These are phyloP conservation scores for Rhizopus delemar DNA, from an alignment of 371 early-diverging fungal genomes.

Conservation along the genomic window DNA sequence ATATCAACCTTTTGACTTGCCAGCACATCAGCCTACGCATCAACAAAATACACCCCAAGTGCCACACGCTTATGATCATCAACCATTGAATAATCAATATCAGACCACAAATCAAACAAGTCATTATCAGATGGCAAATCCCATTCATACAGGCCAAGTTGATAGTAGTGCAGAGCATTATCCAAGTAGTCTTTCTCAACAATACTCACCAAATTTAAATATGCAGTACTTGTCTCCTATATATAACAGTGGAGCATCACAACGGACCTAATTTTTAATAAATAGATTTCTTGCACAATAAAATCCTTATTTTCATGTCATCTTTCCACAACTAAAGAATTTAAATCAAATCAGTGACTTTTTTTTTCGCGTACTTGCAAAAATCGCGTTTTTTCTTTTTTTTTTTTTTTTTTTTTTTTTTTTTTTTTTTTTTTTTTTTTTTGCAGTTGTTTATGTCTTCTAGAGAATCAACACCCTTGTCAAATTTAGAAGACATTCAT, in stretches of 20 bases:
- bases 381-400: not conserved
- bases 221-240: constrained; percentile 1
- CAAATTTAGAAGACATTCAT: constrained; percentile 28
- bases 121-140: too few relatives aligned
- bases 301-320: too few relatives aligned
- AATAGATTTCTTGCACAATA: too few relatives aligned
- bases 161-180: not conserved
- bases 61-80: not conserved
- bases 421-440: not conserved
- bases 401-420: constrained; percentile 4
- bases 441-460: constrained; percentile 26
- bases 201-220: constrained; percentile 1
- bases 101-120: too few relatives aligned
- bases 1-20: constrained; percentile 1
- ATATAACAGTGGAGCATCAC: constrained; percentile 1
- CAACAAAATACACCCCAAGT: not conserved
- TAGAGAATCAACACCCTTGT: constrained; percentile 28
- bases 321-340: too few relatives aligned
- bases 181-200: not conserved
- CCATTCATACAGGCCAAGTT: not conserved
- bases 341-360: too few relatives aligned
- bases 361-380: not conserved
- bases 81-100: not conserved
- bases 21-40: not conserved
- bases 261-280: too few relatives aligned